These are phyloP conservation scores for Chlamydomonas reinhardtii DNA, from an alignment of 163 green algal species.

Conservation along the genomic window DNA sequence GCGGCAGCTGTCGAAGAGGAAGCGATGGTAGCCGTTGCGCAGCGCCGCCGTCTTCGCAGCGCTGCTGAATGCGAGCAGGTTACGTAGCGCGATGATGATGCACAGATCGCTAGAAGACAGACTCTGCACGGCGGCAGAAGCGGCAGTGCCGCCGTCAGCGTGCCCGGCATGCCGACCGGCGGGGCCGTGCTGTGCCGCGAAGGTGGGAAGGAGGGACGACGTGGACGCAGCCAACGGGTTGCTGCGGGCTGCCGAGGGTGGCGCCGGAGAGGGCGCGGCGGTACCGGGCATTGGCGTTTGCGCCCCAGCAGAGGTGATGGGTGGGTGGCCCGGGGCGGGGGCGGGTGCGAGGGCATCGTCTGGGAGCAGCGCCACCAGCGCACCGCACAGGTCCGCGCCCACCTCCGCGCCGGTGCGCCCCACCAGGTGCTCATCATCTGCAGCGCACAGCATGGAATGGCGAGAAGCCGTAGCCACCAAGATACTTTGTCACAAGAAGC, in stretches of 20 bases:
- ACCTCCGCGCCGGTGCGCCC: conserved; percentile 21
- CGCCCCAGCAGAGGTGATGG: too few relatives aligned
- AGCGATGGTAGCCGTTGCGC: neutral
- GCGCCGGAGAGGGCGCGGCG: too few relatives aligned
- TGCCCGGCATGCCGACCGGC: too few relatives aligned
- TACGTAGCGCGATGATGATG: conserved; percentile 29
- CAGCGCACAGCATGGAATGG: too few relatives aligned
- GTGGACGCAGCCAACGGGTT: neutral
- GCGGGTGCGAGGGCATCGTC: neutral
- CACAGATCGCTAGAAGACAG: conserved; percentile 19
- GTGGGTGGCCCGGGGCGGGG: too few relatives aligned
- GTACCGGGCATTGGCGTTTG: too few relatives aligned
- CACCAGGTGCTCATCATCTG: conserved; percentile 34
- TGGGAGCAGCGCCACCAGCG: conserved; percentile 7
- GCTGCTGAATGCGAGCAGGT: conserved; percentile 33
- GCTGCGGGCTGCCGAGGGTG: too few relatives aligned
- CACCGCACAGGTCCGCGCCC: conserved; percentile 8
- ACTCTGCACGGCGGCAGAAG: neutral
- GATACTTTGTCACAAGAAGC: too few relatives aligned
- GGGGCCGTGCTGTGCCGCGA: too few relatives aligned
- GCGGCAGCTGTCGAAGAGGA: conserved; percentile 4
- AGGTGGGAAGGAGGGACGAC: too few relatives aligned
- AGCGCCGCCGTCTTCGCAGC: conserved; percentile 28
- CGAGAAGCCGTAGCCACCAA: too few relatives aligned
- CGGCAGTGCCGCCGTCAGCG: too few relatives aligned